Base-by-base conservation (phyloP, 2,329 filamentous ascomycete species). In the Zelopaecilomyces penicillatus region DNA sequence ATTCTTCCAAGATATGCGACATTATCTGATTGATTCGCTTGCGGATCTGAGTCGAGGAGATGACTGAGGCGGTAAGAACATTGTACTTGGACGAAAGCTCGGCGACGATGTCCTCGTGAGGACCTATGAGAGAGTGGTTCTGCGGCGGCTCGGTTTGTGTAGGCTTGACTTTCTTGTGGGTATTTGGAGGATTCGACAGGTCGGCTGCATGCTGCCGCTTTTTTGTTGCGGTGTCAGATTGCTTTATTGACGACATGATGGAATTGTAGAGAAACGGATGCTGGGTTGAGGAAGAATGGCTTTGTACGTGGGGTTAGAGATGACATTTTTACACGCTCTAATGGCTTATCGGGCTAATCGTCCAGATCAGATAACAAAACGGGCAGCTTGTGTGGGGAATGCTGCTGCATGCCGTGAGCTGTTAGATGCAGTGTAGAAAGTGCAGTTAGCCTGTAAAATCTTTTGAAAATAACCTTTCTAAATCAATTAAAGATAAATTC, bases 1-100 rank as follows among this genome's bases (percentile, higher is more conserved):
- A 43, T 2, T 55, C 40, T 37, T 50, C 53, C 28, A 64, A 58
- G 5, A 79, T 63, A 50, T 79, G 73, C 3, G 60, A 59, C 19
- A 70, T 57, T 34, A 71, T 60, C 29, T 67, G 63, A 26, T 58
- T 57, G 46, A 79, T 69, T 45, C 76, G 74, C 54, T 75, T 76
- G 48, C 67, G 66, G 48, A 85, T 82, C 55, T 74, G 70, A 4
- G 78, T 73, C 2, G 78, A 80, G 3, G 78, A 77, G 34, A 82
- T 71, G 37, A 83, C 70, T 19, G 73, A 78, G 42, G 74, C 65
- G 1, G 70, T 54, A 31, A 73, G 70, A 42, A 82, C 59, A 39
- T 75, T 65, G 60, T 74, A 73, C 42, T 68, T 71, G 4, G 63
- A 50, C 19, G 60, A 58, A 12, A 80, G 65, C 42, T 70, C 64